phyloP scores from a whole-genome alignment of 2,329 filamentous ascomycete species.

The Calonectria crousiana region DNA sequence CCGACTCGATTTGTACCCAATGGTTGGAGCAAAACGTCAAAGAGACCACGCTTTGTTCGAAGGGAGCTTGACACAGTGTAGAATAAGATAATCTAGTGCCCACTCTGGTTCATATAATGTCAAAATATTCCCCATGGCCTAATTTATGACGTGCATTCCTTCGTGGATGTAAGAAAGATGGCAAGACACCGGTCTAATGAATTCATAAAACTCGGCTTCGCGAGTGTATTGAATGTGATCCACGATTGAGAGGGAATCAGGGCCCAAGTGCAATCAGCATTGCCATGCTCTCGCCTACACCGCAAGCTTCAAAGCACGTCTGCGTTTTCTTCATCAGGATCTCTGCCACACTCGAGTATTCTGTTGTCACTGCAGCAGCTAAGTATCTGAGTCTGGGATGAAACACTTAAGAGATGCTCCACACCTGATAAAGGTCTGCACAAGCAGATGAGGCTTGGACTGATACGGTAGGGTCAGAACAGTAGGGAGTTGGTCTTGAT shows the following conservation, averaged over 20 bases:
- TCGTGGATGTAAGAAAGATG: neutral
- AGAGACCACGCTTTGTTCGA: neutral
- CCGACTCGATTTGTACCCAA: neutral
- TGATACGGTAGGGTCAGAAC: too few species aligned
- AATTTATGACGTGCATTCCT: conserved; percentile 9
- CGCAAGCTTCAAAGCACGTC: neutral
- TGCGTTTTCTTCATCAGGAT: neutral
- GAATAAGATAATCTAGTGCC: conserved; percentile 2
- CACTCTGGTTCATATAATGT: neutral
- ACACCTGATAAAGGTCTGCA: neutral
- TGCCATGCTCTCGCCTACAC: neutral
- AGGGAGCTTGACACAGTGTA: neutral
- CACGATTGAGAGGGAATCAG: too few species aligned
- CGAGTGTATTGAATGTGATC: neutral
- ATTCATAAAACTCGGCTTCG: neutral
- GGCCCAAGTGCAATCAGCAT: neutral
- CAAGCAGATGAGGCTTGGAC: neutral
- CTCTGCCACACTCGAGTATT: conserved; percentile 8
- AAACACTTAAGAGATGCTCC: neutral
- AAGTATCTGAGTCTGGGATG: neutral
- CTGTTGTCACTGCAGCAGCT: conserved; percentile 4
- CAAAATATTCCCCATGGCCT: conserved; percentile 11
- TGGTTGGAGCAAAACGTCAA: neutral
- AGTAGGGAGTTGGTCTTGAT: neutral
- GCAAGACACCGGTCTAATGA: neutral